Conservation (phyloP, 2,329 filamentous ascomycete species). For the Ophiostoma tasmaniense region DNA sequence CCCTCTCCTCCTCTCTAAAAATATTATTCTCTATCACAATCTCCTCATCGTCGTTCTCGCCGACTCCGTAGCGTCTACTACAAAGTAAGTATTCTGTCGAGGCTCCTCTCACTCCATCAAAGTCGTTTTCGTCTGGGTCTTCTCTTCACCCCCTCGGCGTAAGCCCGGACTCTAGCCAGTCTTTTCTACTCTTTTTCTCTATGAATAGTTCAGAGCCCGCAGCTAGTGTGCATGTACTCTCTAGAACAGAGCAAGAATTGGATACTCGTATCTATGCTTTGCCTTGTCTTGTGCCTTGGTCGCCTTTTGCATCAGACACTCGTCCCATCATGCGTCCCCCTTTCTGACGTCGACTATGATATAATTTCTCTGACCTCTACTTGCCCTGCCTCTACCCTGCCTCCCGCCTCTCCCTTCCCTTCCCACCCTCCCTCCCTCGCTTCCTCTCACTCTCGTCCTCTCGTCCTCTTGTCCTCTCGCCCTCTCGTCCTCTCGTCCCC, state of each 20-base stretch:
- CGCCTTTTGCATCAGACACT: background rate
- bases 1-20: background rate
- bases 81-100: too few relatives aligned
- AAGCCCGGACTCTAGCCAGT: background rate
- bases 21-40: background rate
- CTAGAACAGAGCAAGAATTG: too few relatives aligned
- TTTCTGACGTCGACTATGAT: background rate
- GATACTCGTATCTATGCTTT: background rate
- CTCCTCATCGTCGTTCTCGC: background rate
- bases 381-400: background rate
- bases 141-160: background rate
- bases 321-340: background rate
- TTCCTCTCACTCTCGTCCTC: background rate
- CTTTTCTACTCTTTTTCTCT: background rate
- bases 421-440: background rate
- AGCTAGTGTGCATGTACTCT: too few relatives aligned
- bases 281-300: background rate
- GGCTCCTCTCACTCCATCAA: background rate
- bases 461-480: background rate
- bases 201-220: background rate
- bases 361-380: background rate
- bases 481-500: background rate
- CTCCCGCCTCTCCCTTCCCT: background rate
- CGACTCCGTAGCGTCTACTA: background rate
- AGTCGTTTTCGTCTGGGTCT: background rate